Percentiles rank a stretch among this genome's conserved stretches.
Evolutionary conservation across 2,329 filamentous ascomycete species (phyloP).

Genomic region (Neonectria neomacrospora): DNA sequence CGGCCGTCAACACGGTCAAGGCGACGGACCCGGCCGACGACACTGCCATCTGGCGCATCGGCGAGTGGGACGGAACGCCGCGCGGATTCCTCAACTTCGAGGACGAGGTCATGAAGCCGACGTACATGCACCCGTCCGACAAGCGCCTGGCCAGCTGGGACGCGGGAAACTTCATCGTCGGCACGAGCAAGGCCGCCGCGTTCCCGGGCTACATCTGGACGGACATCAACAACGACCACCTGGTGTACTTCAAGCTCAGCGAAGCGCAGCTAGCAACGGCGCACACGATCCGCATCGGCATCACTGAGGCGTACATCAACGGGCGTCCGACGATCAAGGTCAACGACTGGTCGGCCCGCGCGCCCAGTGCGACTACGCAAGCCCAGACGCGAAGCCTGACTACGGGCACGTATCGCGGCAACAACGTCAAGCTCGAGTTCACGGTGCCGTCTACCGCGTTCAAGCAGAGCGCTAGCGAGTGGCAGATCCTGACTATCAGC

Average conservation of each 20-base stretch:
- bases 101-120: conserved; percentile 53
- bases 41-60: conserved; percentile 50
- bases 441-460: conserved; percentile 44
- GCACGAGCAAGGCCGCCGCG: conserved; percentile 46
- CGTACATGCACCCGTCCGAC: conserved; percentile 55
- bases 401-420: conserved; percentile 48
- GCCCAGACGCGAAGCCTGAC: conserved; percentile 48
- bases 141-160: conserved; percentile 47
- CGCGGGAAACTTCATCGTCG: conserved; percentile 49
- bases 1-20: conserved; percentile 46
- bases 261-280: conserved; percentile 43
- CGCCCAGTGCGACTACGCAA: conserved; percentile 44
- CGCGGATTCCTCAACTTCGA: conserved; percentile 50
- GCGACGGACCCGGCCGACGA: conserved; percentile 48
- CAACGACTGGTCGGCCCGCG: conserved; percentile 44
- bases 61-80: conserved; percentile 51
- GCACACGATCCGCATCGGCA: conserved; percentile 46
- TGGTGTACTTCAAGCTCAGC: conserved; percentile 53
- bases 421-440: conserved; percentile 45
- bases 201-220: conserved; percentile 57
- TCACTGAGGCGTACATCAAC: conserved; percentile 48
- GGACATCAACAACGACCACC: conserved; percentile 54
- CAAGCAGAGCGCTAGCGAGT: conserved; percentile 42
- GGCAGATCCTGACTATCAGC: conserved; percentile 46
- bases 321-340: conserved; percentile 47